These are phyloP conservation scores for Rubia peregrina DNA, from an alignment of 305 asterid species.

Conservation along the genomic window DNA sequence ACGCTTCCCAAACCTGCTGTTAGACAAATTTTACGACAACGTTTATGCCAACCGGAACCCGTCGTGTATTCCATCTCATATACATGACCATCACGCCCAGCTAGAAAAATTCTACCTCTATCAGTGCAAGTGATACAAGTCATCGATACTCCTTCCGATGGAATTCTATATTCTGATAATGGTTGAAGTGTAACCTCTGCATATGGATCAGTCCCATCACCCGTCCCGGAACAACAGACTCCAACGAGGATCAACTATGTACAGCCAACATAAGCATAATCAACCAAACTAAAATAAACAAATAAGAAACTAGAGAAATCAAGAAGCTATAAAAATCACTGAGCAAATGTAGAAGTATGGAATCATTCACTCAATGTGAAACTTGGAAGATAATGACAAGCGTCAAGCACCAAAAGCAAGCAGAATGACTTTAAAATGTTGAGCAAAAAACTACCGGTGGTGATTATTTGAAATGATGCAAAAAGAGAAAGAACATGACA, in stretches of 20 bases:
- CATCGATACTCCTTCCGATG: slow-evolving; percentile 98
- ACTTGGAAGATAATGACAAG: not conserved
- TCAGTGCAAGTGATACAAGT: slow-evolving; percentile 88
- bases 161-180: slow-evolving; percentile 81
- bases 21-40: slow-evolving; percentile 81
- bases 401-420: not conserved
- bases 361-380: not conserved
- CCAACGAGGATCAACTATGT: slow-evolving; percentile 86
- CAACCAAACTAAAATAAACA: slow-evolving; percentile 11
- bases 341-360: not conserved
- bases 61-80: slow-evolving; percentile 86
- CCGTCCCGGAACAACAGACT: slow-evolving; percentile 91
- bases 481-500: not conserved
- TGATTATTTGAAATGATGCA: not conserved
- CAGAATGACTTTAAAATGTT: not conserved
- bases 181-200: slow-evolving; percentile 87
- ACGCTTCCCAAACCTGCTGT: slow-evolving; percentile 87
- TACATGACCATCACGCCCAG: slow-evolving; percentile 97
- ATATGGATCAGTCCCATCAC: slow-evolving; percentile 83
- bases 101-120: slow-evolving; percentile 78
- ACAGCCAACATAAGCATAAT: slow-evolving; percentile 20
- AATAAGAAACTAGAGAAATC: not conserved
- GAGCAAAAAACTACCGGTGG: not conserved
- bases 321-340: not conserved
- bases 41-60: slow-evolving; percentile 95